A percentile compares a stretch with the other conserved stretches of the same genome.
phyloP scores from a whole-genome alignment of 169 alveolate genomes.

The Eimeria brunetti region DNA sequence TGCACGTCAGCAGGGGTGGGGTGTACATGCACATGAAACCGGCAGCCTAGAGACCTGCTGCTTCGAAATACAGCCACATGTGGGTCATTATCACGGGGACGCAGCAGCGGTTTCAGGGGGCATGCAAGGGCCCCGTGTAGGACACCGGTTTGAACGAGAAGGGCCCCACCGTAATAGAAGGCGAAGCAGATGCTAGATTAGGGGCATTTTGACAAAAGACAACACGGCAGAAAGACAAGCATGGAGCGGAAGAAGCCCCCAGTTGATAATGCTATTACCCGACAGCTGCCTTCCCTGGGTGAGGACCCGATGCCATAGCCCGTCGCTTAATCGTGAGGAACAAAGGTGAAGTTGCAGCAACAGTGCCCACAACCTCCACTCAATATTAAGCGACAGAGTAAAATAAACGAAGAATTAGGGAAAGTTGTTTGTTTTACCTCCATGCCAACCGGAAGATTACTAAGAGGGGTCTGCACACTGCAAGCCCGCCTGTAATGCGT shows the following conservation, averaged over 20 bases:
- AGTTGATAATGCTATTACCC: neutral
- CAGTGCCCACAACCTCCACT: neutral
- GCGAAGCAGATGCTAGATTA: neutral
- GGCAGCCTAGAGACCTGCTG: neutral
- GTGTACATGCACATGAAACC: neutral
- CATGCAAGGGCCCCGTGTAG: neutral
- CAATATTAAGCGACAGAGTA: neutral
- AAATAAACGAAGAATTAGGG: neutral
- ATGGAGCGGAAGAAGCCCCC: neutral
- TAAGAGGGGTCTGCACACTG: neutral
- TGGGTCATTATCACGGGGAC: neutral
- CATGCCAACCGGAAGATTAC: neutral
- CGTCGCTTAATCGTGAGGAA: neutral
- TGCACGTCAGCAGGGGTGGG: neutral
- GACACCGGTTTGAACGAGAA: neutral
- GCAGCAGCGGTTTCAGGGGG: neutral
- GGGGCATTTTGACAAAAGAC: neutral
- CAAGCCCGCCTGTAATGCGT: too few relatives aligned
- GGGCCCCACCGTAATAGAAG: neutral
- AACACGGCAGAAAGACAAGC: neutral
- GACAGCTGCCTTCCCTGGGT: neutral
- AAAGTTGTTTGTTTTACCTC: neutral
- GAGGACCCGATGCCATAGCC: neutral
- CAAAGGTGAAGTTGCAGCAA: neutral
- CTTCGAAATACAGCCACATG: neutral